phyloP scores from a whole-genome alignment of 306 rosid genomes.

The Rubus parviflorus region DNA sequence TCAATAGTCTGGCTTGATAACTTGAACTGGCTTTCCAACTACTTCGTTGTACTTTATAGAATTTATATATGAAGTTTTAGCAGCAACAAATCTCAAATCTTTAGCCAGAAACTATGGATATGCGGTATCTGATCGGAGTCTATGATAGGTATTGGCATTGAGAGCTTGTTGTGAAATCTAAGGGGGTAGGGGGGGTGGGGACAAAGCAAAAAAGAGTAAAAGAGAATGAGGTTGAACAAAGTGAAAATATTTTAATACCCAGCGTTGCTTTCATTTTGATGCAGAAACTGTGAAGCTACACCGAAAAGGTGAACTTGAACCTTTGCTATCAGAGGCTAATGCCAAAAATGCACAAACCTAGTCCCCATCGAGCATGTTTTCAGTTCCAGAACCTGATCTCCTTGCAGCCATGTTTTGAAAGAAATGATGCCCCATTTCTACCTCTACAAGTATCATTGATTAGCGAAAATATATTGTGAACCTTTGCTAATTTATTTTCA shows the following conservation, averaged over 20 bases:
- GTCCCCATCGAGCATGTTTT: slow-evolving; percentile 14
- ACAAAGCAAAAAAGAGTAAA: background rate
- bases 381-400: slow-evolving; percentile 12
- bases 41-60: background rate
- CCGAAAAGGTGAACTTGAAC: slow-evolving; percentile 85
- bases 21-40: background rate
- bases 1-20: background rate
- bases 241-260: background rate
- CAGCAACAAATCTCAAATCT: background rate
- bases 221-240: background rate
- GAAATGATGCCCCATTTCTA: background rate
- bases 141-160: too few species aligned
- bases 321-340: slow-evolving; percentile 70
- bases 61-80: background rate
- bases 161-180: background rate
- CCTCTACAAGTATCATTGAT: background rate
- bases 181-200: too few species aligned
- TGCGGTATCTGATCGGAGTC: background rate
- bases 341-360: slow-evolving; percentile 46
- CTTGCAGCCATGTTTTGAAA: slow-evolving; percentile 12
- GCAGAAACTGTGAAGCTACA: slow-evolving; percentile 89
- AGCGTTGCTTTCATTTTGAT: slow-evolving; percentile 16
- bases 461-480: background rate
- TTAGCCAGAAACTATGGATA: background rate
- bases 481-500: background rate